Conservation (phyloP, 2,329 filamentous ascomycete species). For the Aspergillus ustus region DNA sequence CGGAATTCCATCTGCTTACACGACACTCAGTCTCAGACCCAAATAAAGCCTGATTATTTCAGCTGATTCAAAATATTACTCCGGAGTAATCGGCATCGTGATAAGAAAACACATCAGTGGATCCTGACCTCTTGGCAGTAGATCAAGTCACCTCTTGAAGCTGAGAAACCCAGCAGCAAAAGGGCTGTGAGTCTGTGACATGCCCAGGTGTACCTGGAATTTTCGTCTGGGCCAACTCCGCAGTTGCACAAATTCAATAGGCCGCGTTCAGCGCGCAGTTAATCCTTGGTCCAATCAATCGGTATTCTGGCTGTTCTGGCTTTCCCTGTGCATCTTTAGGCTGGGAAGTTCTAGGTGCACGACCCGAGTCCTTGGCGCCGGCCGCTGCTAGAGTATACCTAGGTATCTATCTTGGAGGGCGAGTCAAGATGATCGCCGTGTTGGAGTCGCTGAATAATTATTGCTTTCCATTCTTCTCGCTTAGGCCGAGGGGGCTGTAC, state of each 20-base stretch:
- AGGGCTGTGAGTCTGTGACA: conserved; percentile 1
- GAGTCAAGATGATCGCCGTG: conserved; percentile 14
- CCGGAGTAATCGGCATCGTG: conserved; percentile 1
- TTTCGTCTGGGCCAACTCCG: background rate
- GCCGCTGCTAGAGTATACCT: too few species aligned
- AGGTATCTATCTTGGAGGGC: background rate
- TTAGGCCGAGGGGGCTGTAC: too few species aligned
- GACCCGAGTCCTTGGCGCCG: conserved; percentile 6
- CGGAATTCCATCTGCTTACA: background rate
- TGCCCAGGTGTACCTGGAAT: background rate
- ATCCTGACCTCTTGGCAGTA: conserved; percentile 13
- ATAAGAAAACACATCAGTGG: conserved; percentile 21
- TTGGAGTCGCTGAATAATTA: background rate
- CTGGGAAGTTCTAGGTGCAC: conserved; percentile 2
- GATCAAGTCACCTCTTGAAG: conserved; percentile 3
- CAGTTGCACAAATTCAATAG: conserved; percentile 4
- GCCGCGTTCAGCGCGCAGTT: conserved; percentile 11
- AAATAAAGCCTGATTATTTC: background rate
- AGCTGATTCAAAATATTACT: background rate
- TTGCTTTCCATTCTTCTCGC: background rate
- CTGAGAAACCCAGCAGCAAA: background rate
- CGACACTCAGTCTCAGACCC: background rate
- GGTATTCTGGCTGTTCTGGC: background rate
- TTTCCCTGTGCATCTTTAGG: conserved; percentile 2
- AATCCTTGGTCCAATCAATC: conserved; percentile 3